Evolutionary conservation across 331 rosid species (phyloP).

Genomic region (Rhamnella rubrinervis): DNA sequence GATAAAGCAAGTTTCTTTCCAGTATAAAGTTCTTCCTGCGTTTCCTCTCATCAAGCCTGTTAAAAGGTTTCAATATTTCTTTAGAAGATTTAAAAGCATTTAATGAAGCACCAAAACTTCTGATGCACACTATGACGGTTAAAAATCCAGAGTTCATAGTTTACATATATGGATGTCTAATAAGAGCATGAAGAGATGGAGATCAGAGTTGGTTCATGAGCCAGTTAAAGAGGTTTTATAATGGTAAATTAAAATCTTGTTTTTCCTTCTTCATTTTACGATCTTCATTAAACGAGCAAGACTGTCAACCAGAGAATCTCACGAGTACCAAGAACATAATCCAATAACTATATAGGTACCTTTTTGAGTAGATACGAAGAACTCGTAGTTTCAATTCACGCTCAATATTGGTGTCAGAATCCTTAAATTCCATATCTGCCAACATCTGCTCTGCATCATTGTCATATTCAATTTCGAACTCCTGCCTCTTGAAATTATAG

Average conservation of each 20-base stretch:
- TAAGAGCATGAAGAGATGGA: too few relatives aligned
- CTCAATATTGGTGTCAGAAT: constrained; percentile 66
- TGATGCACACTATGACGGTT: too few relatives aligned
- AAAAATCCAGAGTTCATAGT: too few relatives aligned
- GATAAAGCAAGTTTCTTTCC: constrained; percentile 75
- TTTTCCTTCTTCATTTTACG: background rate
- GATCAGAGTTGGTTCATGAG: too few relatives aligned
- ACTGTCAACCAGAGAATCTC: background rate
- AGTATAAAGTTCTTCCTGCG: constrained; percentile 72
- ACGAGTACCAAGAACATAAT: background rate
- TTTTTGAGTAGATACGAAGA: constrained; percentile 63
- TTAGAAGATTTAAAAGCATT: background rate
- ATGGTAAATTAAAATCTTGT: background rate
- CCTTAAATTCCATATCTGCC: constrained; percentile 91
- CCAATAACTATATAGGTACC: constrained; percentile 36
- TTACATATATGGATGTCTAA: too few relatives aligned
- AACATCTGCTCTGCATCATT: constrained; percentile 86
- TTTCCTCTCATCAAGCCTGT: constrained; percentile 91
- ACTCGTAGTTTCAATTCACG: constrained; percentile 62
- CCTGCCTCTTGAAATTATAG: constrained; percentile 78
- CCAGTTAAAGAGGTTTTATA: background rate
- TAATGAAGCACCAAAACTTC: background rate
- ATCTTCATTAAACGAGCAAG: background rate
- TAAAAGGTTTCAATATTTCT: constrained; percentile 16
- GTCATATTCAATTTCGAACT: constrained; percentile 84